Base-by-base conservation (phyloP, 176 grass and related monocot genomes). In the Triticum dicoccoides region DNA sequence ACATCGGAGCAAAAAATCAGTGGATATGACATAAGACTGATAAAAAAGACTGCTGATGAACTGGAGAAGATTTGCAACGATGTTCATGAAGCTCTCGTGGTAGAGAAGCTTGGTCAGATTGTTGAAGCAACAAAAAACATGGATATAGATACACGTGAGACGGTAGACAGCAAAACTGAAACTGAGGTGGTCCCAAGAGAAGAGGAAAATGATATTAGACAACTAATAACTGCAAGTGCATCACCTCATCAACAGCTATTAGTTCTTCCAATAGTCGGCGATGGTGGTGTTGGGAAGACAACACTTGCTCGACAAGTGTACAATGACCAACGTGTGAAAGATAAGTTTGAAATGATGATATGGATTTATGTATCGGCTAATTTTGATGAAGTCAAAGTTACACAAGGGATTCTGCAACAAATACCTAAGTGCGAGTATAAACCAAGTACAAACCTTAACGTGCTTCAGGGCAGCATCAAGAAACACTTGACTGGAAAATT, bases 221-320 rank as follows among this genome's bases (percentile, higher is more conserved):
- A 49, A 5, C 11, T 80, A 62, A 80, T 86, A 21, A 63, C 10
- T 34, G n/a, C 13, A 13, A 7, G 1, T 71, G 21, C 71, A 67
- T 15, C 39, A 6, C 54, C 24, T 67, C 7, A 32, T 33, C 30
- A 87, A 73, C 14, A 73, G 2, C 81, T 73, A 13, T 18, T 49
- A 11, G 39, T 87, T 17, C 56, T 83, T 76, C 39, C 81, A 34
- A 77, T 91, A 52, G 62, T 88, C 3, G 89, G 89, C 18, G 27
- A 38, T 70, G 89, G 85, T 52, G 86, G 89, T 61, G 71, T 88
- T 13, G 89, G 89, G 64, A 91, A 88, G 82, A 88, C 89, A 51
- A 82, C 89, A 62, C 86, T 91, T 77, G 89, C 89, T 49, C 76
- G 69, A 20, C 21, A 47, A n/a, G 81, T 91, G 32, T 88, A 88